Evolutionary conservation across 23 red algal genomes (phyloP).

Genomic region (Chondrus crispus): DNA sequence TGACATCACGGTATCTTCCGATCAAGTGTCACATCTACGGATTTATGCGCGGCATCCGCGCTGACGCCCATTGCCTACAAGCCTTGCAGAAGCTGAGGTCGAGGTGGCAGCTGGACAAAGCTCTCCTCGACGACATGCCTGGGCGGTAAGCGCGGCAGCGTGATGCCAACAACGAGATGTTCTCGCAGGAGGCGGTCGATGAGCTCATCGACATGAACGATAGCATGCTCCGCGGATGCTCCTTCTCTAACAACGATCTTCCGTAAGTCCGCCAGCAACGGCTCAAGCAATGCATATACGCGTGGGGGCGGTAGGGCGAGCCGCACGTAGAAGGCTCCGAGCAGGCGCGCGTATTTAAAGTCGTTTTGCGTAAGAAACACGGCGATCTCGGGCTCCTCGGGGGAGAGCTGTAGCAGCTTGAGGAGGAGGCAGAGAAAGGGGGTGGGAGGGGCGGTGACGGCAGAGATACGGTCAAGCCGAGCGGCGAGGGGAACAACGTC

Average conservation of each 20-base stretch:
- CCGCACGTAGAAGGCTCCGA: constrained; percentile 86
- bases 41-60: not conserved
- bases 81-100: not conserved
- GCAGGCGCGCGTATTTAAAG: constrained; percentile 76
- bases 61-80: not conserved
- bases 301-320: constrained; percentile 23
- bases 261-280: constrained; percentile 75
- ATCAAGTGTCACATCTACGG: not conserved
- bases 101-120: not conserved
- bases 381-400: constrained; percentile 25
- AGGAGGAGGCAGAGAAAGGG: constrained; percentile 90
- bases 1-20: not conserved
- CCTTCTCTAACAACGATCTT: constrained; percentile 41
- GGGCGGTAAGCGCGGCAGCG: constrained; percentile 71
- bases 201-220: constrained; percentile 69
- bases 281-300: constrained; percentile 67
- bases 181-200: constrained; percentile 68
- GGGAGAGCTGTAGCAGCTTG: constrained; percentile 86
- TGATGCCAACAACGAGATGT: constrained; percentile 63
- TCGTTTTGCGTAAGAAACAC: constrained; percentile 65
- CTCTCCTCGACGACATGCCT: constrained; percentile 54
- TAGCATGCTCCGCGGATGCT: not conserved
- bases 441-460: constrained; percentile 25
- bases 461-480: constrained; percentile 41
- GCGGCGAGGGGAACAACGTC: constrained; percentile 65